phyloP scores from a whole-genome alignment of 2,329 filamentous ascomycete species.

The Pseudogymnoascus sp. region DNA sequence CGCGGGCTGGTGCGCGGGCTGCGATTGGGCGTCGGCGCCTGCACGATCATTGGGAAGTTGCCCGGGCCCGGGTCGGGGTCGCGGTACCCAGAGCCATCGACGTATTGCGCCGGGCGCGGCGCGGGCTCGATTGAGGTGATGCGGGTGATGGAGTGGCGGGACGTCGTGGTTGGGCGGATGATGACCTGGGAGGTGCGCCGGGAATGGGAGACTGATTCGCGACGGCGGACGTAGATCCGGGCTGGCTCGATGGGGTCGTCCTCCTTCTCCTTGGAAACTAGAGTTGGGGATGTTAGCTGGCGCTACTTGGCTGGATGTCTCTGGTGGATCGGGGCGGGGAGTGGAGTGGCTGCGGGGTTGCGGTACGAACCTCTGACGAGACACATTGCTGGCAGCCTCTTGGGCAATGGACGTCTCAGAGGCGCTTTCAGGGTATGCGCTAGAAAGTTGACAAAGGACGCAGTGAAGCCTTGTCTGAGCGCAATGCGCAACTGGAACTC shows the following conservation, averaged over 20 bases:
- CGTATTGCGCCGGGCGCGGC: background rate
- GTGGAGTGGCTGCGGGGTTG: constrained; percentile 5
- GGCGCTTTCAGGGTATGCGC: background rate
- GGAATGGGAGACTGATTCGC: background rate
- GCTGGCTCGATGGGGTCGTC: background rate
- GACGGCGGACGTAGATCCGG: background rate
- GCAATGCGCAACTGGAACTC: background rate
- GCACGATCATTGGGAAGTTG: constrained; percentile 2
- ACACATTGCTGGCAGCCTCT: constrained; percentile 3
- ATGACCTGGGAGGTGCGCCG: background rate
- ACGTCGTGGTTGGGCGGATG: background rate
- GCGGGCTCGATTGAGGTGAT: background rate
- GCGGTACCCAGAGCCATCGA: background rate
- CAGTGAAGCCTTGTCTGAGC: constrained; percentile 2
- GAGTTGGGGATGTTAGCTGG: background rate
- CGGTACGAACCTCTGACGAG: constrained; percentile 6
- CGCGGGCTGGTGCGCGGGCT: background rate
- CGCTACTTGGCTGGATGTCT: background rate
- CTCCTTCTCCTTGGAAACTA: background rate
- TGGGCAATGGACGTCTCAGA: background rate
- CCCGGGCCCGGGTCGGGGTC: background rate
- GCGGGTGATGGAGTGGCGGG: background rate
- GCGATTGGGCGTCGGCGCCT: constrained; percentile 4
- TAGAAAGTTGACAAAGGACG: background rate
- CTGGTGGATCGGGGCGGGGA: background rate